Base-by-base conservation (phyloP, 129 eudicot genomes). In the Helichrysum umbraculigerum region DNA sequence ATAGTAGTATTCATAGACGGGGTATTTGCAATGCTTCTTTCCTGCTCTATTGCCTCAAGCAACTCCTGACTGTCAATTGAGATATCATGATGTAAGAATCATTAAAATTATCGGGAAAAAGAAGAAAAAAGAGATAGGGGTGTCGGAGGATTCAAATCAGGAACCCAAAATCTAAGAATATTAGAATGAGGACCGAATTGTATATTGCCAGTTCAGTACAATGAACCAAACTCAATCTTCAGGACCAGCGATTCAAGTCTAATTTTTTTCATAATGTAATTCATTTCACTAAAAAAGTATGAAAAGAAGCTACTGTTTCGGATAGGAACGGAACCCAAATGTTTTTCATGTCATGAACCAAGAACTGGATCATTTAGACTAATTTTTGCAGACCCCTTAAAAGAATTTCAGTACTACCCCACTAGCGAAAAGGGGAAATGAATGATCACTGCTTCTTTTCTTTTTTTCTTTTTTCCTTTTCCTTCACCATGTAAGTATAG, bases 21-120 rank as follows among this genome's bases (percentile, higher is more conserved):
- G 77, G 85, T 89, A 72, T 78, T 77, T 80, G 96, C 84, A 54
- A 89, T 81, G 67, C 81, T 87, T 70, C 90, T 89, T 80, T 91
- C 99, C 61, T 82, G 87, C 86, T 89, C 99, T 69, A 94, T 87
- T 41, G 84, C 91, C 71, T 94, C 97, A 52, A 94, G 91, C 82
- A 94, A 81, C 78, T 94, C 99, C 85, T 94, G 99, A 88, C 99
- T 94, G 97, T 68, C 73, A 72, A 79, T 47, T 30, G 44, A 74
- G 22, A 71, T 61, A 69, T 62, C 71, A 78, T 11, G 34, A 32
- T 51, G 60, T 51, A 70, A 79, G 77, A 33, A 78, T 25, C 28
- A 15, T n/a, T 28, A 47, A 47, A 33, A 47, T 11, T 30, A 19
- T 15, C 29, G 14, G 34, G 33, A 47, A 68, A 34, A 39, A 35